Conservation (phyloP, 163 green algal species). For the Chlorella variabilis region DNA sequence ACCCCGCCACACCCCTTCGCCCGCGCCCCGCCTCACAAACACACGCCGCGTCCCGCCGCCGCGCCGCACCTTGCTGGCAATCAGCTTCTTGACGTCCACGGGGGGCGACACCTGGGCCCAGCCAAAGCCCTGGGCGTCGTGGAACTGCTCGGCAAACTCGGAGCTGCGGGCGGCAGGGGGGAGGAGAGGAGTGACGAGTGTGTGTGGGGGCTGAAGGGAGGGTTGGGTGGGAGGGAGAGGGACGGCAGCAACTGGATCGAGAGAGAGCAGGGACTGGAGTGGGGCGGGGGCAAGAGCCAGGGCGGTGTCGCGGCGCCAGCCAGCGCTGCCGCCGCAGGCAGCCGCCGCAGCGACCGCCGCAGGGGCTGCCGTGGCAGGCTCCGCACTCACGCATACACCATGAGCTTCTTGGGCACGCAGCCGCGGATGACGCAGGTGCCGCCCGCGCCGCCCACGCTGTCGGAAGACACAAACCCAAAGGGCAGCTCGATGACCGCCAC, state of each 20-base stretch:
- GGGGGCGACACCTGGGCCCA: conserved; percentile 59
- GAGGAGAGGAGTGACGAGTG: background rate
- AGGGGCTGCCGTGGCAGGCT: background rate
- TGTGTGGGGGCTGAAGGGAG: background rate
- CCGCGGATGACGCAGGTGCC: conserved; percentile 97
- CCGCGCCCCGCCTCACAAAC: no score
- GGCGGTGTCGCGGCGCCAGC: no score
- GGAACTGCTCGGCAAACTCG: conserved; percentile 87
- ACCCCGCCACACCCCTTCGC: no score
- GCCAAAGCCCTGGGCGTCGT: conserved; percentile 91
- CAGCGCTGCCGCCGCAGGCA: no score
- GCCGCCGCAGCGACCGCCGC: no score
- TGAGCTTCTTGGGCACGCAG: conserved; percentile 99
- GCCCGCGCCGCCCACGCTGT: conserved; percentile 87
- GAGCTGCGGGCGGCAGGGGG: no score
- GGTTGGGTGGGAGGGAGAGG: background rate
- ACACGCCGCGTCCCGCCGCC: background rate
- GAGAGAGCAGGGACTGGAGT: no score
- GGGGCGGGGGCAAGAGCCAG: no score
- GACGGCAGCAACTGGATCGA: no score
- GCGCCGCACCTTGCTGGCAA: conserved; percentile 77
- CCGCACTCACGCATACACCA: conserved; percentile 84
- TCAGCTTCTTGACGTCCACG: conserved; percentile 79
- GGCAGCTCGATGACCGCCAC: conserved; percentile 93
- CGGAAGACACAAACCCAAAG: conserved; percentile 83